Evolutionary conservation across 768 basidiomycete species (phyloP), one percentile per base, ranked within the genome.

Genomic region (Leccinum subgranulosum): DNA sequence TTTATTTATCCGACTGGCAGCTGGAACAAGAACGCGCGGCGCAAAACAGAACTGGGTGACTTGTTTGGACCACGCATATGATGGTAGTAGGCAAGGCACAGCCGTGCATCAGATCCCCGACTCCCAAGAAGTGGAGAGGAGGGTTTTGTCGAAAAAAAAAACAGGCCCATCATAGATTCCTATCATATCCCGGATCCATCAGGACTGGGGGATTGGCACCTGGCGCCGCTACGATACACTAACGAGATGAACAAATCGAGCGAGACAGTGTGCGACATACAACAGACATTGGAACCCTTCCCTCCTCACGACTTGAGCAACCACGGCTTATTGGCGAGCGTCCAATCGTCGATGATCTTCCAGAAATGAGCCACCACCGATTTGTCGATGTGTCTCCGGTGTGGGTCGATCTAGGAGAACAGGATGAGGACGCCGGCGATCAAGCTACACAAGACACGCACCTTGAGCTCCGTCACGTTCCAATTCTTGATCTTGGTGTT

Each of bases 401-500:
- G 80, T 12, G 86, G 88, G 65, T 99, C 96, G 63, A 98, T 94
- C 95, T 97, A 57, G 3, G 9, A 43, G 0, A 43, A 43, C 19
- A 43, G 5, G 10, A 19, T 43, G n/a, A 43, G 41, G 5, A 19
- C 2, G 19, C 41, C n/a, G 41, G 41, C n/a, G 41, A 19, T 10
- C 3, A 43, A 19, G 39, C 5, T 5, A 31, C 11, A 19, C 19
- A 33, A 33, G 4, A 33, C 2, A 6, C 43, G 17, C 61, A 91
- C 95, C 82, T 92, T 94, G 60, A 98, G 81, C 67, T 96, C 92
- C 0, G 90, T 90, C 17, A 99, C 96, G 63, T 98, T 98, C 97
- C 97, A 98, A 59, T 96, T 93, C 70, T 90, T 90, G 61, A 96
- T 90, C 62, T 88, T 92, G 0, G 84, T 71, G 61, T 97, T 96